These are phyloP conservation scores for Eragrostis curvula DNA, from an alignment of 176 grass and related monocot species.

Conservation along the genomic window DNA sequence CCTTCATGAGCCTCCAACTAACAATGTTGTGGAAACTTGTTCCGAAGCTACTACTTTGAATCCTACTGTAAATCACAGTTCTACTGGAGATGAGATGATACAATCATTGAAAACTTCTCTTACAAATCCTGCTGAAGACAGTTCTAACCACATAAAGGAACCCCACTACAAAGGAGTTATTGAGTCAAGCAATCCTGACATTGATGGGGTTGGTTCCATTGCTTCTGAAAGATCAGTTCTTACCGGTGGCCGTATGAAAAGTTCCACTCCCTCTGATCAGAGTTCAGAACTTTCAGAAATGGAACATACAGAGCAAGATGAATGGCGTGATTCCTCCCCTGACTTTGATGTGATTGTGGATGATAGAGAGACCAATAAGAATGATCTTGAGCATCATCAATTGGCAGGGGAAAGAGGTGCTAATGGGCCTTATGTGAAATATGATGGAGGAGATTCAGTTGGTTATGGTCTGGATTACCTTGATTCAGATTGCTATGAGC, in stretches of 20 bases:
- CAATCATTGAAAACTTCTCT: conserved; percentile 17
- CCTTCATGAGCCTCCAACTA: conserved; percentile 41
- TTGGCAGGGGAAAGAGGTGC: conserved; percentile 22
- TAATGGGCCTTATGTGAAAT: conserved; percentile 21
- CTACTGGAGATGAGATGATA: conserved; percentile 30
- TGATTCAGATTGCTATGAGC: conserved; percentile 35
- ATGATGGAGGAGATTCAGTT: conserved; percentile 29
- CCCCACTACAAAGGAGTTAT: neutral
- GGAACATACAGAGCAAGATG: conserved; percentile 41
- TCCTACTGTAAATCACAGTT: conserved; percentile 28
- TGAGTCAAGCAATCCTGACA: conserved; percentile 21
- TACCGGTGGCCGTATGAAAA: conserved; percentile 19
- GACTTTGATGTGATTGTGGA: conserved; percentile 65
- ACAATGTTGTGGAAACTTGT: conserved; percentile 17
- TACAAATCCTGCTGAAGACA: conserved; percentile 25
- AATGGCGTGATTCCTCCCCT: conserved; percentile 45
- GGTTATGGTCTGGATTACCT: conserved; percentile 43
- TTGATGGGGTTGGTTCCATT: conserved; percentile 10
- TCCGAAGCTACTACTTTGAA: conserved; percentile 26
- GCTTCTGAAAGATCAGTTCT: conserved; percentile 13
- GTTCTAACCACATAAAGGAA: conserved; percentile 15
- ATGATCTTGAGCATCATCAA: conserved; percentile 38
- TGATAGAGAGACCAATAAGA: conserved; percentile 23
- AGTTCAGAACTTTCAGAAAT: conserved; percentile 40
- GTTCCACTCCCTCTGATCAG: conserved; percentile 18